Evolutionary conservation across 169 alveolate species (phyloP).

Genomic region (Plasmodium blacklocki): DNA sequence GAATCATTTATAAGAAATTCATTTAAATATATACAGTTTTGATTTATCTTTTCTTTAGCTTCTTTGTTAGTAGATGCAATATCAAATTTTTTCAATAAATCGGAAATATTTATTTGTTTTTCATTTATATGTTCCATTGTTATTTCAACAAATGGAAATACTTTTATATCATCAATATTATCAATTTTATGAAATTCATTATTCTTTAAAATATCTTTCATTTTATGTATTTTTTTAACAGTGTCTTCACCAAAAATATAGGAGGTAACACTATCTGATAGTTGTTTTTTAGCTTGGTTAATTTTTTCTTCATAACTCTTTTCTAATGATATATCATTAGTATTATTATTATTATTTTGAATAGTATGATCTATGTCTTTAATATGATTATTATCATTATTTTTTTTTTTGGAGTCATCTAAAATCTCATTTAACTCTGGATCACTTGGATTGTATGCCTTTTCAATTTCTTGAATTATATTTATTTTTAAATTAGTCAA

Average conservation of each 20-base stretch:
- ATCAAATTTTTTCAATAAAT: slow-evolving; percentile 19
- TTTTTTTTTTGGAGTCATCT: no score
- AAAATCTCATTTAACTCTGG: no score
- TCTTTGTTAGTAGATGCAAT: slow-evolving; percentile 48
- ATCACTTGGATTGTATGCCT: no score
- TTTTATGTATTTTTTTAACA: slow-evolving; percentile 34
- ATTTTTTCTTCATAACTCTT: slow-evolving; percentile 8
- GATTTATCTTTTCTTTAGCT: slow-evolving; percentile 54
- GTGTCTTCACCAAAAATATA: slow-evolving; percentile 42
- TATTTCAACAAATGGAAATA: slow-evolving; percentile 46
- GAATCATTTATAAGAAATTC: slow-evolving; percentile 2
- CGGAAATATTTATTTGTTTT: slow-evolving; percentile 20
- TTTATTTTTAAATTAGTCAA: slow-evolving; percentile 48
- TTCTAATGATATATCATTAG: neutral
- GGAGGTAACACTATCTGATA: slow-evolving; percentile 53
- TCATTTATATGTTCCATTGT: slow-evolving; percentile 1
- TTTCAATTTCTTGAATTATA: neutral
- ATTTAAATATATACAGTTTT: slow-evolving; percentile 27
- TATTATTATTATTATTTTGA: neutral
- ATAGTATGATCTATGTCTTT: neutral
- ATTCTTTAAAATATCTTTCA: slow-evolving; percentile 30
- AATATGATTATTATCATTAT: neutral
- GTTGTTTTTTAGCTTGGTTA: slow-evolving; percentile 56
- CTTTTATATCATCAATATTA: slow-evolving; percentile 20
- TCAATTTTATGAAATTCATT: slow-evolving; percentile 6